A percentile compares a stretch with the other conserved stretches of the same genome.
phyloP scores from a whole-genome alignment of 2,329 filamentous ascomycete species.

The Clonostachys byssicola region DNA sequence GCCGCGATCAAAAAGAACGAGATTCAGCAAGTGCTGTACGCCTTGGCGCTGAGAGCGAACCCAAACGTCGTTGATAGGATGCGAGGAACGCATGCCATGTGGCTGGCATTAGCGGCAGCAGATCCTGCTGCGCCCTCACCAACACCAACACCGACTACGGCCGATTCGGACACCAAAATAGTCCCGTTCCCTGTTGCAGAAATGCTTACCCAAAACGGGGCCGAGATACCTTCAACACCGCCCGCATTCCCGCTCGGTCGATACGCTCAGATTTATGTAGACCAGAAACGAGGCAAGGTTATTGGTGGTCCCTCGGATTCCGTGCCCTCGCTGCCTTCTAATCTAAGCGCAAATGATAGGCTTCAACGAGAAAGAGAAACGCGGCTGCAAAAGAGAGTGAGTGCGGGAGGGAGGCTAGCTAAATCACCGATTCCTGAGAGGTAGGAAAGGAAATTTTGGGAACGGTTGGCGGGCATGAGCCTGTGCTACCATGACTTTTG shows the following conservation, averaged over 20 bases:
- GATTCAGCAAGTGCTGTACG: conserved; percentile 88
- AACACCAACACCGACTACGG: conserved; percentile 33
- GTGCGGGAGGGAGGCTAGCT: conserved; percentile 69
- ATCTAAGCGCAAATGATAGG: conserved; percentile 37
- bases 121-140: conserved; percentile 77
- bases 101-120: conserved; percentile 85
- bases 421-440: conserved; percentile 60
- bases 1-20: conserved; percentile 96
- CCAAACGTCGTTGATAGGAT: conserved; percentile 85
- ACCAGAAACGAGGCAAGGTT: conserved; percentile 61
- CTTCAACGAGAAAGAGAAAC: conserved; percentile 60
- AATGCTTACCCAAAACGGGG: conserved; percentile 87
- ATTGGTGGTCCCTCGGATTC: conserved; percentile 49
- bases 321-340: conserved; percentile 54
- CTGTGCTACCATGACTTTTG: conserved; percentile 28
- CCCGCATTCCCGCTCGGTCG: conserved; percentile 81
- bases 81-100: conserved; percentile 82
- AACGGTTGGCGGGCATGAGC: conserved; percentile 28
- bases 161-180: conserved; percentile 39
- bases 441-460: conserved; percentile 41
- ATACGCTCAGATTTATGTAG: conserved; percentile 78
- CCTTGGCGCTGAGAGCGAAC: conserved; percentile 79
- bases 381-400: conserved; percentile 73
- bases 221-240: conserved; percentile 71
- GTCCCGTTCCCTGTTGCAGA: conserved; percentile 86